These are phyloP conservation scores for Aspergillus piperis DNA, from an alignment of 2,329 filamentous ascomycete species.

Conservation along the genomic window DNA sequence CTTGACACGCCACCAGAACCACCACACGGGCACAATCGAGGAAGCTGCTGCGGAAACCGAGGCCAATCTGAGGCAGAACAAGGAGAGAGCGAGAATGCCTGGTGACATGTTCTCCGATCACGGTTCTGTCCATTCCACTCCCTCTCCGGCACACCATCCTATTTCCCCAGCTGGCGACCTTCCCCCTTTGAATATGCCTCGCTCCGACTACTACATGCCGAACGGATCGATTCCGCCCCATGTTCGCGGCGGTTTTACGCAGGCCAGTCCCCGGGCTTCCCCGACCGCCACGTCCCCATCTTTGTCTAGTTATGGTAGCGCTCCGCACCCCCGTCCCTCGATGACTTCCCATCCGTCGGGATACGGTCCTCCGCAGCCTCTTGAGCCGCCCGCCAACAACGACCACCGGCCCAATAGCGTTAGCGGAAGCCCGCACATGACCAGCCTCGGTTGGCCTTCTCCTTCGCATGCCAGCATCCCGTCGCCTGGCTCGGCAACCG, in stretches of 20 bases:
- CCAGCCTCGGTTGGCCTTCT: constrained; percentile 79
- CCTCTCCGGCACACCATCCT: constrained; percentile 77
- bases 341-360: constrained; percentile 82
- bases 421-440: constrained; percentile 85
- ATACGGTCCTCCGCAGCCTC: constrained; percentile 79
- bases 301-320: constrained; percentile 59
- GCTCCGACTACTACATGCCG: constrained; percentile 76
- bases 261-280: constrained; percentile 67
- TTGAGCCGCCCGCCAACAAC: constrained; percentile 77
- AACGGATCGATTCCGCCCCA: constrained; percentile 80
- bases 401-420: constrained; percentile 74
- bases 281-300: constrained; percentile 66
- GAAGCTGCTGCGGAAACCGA: constrained; percentile 88
- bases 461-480: constrained; percentile 73
- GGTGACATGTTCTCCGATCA: constrained; percentile 48
- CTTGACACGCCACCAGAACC: constrained; percentile 90
- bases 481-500: constrained; percentile 68
- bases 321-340: constrained; percentile 53
- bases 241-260: constrained; percentile 72
- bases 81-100: constrained; percentile 39
- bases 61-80: constrained; percentile 69
- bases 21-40: constrained; percentile 92
- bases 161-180: constrained; percentile 79
- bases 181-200: constrained; percentile 68
- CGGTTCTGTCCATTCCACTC: constrained; percentile 60